These are phyloP conservation scores for Microdochium paspali DNA, from an alignment of 2,329 filamentous ascomycete genomes.

Conservation along the genomic window DNA sequence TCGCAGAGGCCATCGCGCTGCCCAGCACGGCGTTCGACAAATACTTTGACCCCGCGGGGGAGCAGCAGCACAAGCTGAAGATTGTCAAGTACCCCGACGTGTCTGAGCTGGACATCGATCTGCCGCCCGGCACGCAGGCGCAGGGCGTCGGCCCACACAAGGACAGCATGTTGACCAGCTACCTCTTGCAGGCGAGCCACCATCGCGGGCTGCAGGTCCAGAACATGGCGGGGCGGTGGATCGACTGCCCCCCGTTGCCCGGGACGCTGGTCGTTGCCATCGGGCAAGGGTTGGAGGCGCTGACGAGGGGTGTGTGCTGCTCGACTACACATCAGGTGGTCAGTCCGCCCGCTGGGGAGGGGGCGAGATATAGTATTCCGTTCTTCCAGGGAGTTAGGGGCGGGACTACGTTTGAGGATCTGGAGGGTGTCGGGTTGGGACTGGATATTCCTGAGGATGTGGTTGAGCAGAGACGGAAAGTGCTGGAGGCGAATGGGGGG, in stretches of 20 bases:
- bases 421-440: slow-evolving; percentile 52
- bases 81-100: slow-evolving; percentile 79
- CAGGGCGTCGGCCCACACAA: slow-evolving; percentile 73
- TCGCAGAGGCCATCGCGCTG: slow-evolving; percentile 75
- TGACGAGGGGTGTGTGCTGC: slow-evolving; percentile 75
- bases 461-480: slow-evolving; percentile 47
- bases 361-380: slow-evolving; percentile 69
- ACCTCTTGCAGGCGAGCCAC: slow-evolving; percentile 69
- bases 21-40: slow-evolving; percentile 60
- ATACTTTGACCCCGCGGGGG: slow-evolving; percentile 60
- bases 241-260: slow-evolving; percentile 67
- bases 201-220: slow-evolving; percentile 76
- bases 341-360: slow-evolving; percentile 59
- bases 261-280: slow-evolving; percentile 82
- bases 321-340: slow-evolving; percentile 77
- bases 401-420: slow-evolving; percentile 69
- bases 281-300: slow-evolving; percentile 76
- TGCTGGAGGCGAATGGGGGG: slow-evolving; percentile 47
- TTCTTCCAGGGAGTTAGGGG: slow-evolving; percentile 84
- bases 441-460: slow-evolving; percentile 50
- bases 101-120: slow-evolving; percentile 45
- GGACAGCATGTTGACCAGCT: slow-evolving; percentile 75
- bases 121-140: slow-evolving; percentile 27
- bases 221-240: slow-evolving; percentile 69
- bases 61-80: slow-evolving; percentile 79